These are phyloP conservation scores for Alternaria atra DNA, from an alignment of 2,329 filamentous ascomycete genomes.

Conservation along the genomic window DNA sequence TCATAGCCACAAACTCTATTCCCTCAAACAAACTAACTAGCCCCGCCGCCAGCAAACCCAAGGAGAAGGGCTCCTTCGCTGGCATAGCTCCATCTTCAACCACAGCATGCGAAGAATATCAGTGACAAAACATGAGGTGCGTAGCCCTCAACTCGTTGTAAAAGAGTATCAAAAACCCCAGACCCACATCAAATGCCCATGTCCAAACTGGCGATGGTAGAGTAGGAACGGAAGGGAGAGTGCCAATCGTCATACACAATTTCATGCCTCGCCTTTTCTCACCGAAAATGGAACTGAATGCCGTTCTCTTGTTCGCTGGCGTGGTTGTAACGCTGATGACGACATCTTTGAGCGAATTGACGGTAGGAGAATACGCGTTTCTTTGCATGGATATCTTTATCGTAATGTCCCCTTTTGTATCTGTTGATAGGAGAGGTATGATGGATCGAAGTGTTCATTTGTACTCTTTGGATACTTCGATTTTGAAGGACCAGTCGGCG, in stretches of 20 bases:
- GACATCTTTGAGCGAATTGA: background rate
- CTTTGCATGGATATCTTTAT: background rate
- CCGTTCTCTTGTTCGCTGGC: background rate
- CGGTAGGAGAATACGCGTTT: background rate
- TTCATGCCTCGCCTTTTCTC: background rate
- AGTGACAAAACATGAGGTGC: background rate
- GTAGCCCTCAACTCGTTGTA: background rate
- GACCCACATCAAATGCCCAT: background rate
- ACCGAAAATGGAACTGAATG: background rate
- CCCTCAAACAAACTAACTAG: background rate
- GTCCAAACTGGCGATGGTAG: background rate
- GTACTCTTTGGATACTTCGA: slow-evolving; percentile 1
- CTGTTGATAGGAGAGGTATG: background rate
- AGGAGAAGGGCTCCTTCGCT: background rate
- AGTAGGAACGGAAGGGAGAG: background rate
- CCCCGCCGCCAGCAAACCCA: background rate
- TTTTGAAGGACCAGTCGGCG: slow-evolving; percentile 6
- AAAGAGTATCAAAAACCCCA: background rate
- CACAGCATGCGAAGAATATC: background rate
- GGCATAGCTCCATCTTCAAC: background rate
- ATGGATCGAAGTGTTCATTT: background rate
- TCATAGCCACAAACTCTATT: background rate
- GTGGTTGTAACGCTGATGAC: background rate
- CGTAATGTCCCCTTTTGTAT: background rate
- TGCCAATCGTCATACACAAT: background rate